Evolutionary conservation across 2,329 filamentous ascomycete genomes (phyloP), one percentile per base, ranked within the genome.

Genomic region (Pleoardoris graminearum): DNA sequence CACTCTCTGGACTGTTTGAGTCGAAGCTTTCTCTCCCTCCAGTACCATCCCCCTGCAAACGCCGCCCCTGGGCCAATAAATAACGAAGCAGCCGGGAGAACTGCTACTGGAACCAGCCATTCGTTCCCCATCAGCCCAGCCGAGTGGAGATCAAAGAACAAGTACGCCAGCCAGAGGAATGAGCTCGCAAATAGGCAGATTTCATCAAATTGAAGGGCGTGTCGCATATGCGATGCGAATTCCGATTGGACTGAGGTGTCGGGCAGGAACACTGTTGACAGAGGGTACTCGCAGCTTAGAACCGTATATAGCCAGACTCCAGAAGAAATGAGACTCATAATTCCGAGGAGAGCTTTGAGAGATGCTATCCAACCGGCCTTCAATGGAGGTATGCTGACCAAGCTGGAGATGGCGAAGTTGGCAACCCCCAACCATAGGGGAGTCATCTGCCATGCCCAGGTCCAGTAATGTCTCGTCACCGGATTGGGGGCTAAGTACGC

Each of bases 361-460:
- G 14, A 29, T 14, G 14, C 32, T 19, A 35, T 30, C 4, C 17
- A 5, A 16, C n/a, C 22, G n/a, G 23, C 19, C 5, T 35, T 43
- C 8, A 48, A 4, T 17, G 46, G 23, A 14, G 12, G 30, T 29
- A 8, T 39, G 10, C n/a, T 33, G 2, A 35, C 3, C 3, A 35
- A 17, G 2, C 17, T 32, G 23, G 36, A 21, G 38, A 38, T 4
- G 29, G n/a, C 16, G 38, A 27, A n/a, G 37, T 42, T 43, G 3
- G 27, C 36, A 4, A 50, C 12, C 25, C 47, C 38, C 10, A 50
- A 7, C 37, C 37, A 50, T 8, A 43, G 19, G 3, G 47, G 47
- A 7, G 27, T 35, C 47, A 50, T 50, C 33, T 50, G 47, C 47
- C 47, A 50, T 23, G 37, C 47, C 47, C 47, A 50, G 17, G 47